A percentile compares a stretch with the other conserved stretches of the same genome.
phyloP scores from a whole-genome alignment of 495 filamentous ascomycete genomes.

The Penicillium goetzii region DNA sequence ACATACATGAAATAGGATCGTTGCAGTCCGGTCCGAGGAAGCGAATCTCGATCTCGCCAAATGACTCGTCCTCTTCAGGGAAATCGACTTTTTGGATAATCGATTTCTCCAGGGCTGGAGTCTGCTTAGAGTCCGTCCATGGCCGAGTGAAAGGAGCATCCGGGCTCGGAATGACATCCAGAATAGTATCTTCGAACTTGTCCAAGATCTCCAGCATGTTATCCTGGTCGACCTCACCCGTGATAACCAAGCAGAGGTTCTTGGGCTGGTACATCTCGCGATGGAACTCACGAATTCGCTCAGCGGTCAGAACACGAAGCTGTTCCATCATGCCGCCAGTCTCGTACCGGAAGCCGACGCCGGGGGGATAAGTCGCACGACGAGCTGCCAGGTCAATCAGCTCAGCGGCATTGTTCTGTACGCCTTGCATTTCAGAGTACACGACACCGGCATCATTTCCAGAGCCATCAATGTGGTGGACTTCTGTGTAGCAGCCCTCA shows the following conservation, averaged over 20 bases:
- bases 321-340: constrained; percentile 97
- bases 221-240: constrained; percentile 84
- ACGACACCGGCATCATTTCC: constrained; percentile 97
- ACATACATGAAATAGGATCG: constrained; percentile 59
- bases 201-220: constrained; percentile 81
- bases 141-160: constrained; percentile 81
- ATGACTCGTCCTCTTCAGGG: constrained; percentile 94
- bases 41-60: constrained; percentile 78
- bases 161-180: constrained; percentile 74
- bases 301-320: constrained; percentile 79
- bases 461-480: constrained; percentile 90
- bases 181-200: constrained; percentile 83
- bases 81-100: constrained; percentile 81
- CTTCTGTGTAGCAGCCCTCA: constrained; percentile 90
- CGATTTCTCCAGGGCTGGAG: constrained; percentile 69
- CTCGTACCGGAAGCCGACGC: constrained; percentile 91
- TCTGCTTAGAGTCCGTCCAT: constrained; percentile 84
- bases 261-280: constrained; percentile 97
- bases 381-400: constrained; percentile 82
- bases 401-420: constrained; percentile 79
- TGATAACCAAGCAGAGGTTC: constrained; percentile 87
- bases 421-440: constrained; percentile 98
- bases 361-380: constrained; percentile 82
- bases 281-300: constrained; percentile 91
- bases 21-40: constrained; percentile 84